phyloP scores from a whole-genome alignment of 441 rosid genomes.

The Aquilaria agallochum region DNA sequence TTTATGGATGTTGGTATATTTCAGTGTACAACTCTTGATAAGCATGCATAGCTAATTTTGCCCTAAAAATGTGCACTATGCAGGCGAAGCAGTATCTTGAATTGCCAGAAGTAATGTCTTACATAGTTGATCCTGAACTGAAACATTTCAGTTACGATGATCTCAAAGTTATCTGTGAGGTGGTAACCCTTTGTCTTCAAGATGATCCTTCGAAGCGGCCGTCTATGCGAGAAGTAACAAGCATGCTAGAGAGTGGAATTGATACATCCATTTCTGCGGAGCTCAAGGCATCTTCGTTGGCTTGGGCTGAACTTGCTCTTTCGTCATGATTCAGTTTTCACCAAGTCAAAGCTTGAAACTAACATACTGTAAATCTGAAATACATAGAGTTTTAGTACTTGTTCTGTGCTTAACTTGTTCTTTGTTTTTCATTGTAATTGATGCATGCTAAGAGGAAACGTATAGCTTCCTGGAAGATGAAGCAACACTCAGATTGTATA shows the following conservation, averaged over 20 bases:
- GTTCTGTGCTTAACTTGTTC: neutral
- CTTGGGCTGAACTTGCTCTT: constrained; percentile 97
- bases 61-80: constrained; percentile 6
- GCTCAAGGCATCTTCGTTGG: constrained; percentile 84
- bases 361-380: constrained; percentile 43
- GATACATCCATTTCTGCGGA: constrained; percentile 72
- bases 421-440: constrained; percentile 30
- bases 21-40: neutral
- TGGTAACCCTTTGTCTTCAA: constrained; percentile 58
- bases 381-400: constrained; percentile 23
- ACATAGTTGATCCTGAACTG: constrained; percentile 86
- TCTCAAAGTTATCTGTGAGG: constrained; percentile 76
- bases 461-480: constrained; percentile 18
- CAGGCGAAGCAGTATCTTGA: constrained; percentile 93
- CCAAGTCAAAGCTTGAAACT: constrained; percentile 14
- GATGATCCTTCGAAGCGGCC: constrained; percentile 55
- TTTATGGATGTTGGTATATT: neutral
- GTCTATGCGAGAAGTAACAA: constrained; percentile 60
- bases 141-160: constrained; percentile 77
- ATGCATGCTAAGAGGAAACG: constrained; percentile 21
- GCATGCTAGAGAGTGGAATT: constrained; percentile 64
- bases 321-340: constrained; percentile 43
- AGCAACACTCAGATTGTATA: constrained; percentile 22
- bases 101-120: constrained; percentile 75
- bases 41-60: neutral